A percentile compares a stretch with the other conserved stretches of the same genome.
Conservation (phyloP, 345 rosid species). For the Hypericum perforatum region DNA sequence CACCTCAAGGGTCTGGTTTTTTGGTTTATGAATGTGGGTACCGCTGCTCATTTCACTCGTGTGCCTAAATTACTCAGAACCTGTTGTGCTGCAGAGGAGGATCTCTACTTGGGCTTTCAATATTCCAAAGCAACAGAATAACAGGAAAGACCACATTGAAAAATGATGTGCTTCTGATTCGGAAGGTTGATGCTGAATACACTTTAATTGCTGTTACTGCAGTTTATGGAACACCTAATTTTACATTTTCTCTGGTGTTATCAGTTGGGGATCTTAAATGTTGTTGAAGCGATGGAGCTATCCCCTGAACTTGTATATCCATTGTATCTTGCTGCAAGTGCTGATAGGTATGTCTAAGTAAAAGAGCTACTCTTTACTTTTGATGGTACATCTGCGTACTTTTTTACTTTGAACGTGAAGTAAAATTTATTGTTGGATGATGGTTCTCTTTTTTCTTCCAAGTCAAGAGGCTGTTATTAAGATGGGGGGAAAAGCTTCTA, state of each 20-base stretch:
- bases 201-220: background rate
- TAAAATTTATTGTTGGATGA: conserved; percentile 20
- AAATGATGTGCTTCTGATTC: conserved; percentile 51
- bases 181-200: conserved; percentile 50
- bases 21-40: conserved; percentile 8
- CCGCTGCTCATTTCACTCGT: conserved; percentile 5
- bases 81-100: conserved; percentile 54
- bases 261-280: conserved; percentile 89
- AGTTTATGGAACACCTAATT: background rate
- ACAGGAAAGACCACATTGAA: conserved; percentile 61
- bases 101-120: conserved; percentile 78
- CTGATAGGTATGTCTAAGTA: conserved; percentile 47
- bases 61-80: conserved; percentile 14
- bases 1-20: conserved; percentile 61
- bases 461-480: conserved; percentile 80
- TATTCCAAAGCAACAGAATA: conserved; percentile 60
- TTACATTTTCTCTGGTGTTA: conserved; percentile 13
- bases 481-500: conserved; percentile 81
- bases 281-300: conserved; percentile 65
- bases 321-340: conserved; percentile 63
- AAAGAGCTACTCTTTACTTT: background rate
- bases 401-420: conserved; percentile 7
- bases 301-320: conserved; percentile 71
- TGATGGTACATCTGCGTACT: conserved; percentile 4
- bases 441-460: conserved; percentile 18